Evolutionary conservation across 164 flowering plant genomes (phyloP).

Genomic region (Berberis thunbergii): DNA sequence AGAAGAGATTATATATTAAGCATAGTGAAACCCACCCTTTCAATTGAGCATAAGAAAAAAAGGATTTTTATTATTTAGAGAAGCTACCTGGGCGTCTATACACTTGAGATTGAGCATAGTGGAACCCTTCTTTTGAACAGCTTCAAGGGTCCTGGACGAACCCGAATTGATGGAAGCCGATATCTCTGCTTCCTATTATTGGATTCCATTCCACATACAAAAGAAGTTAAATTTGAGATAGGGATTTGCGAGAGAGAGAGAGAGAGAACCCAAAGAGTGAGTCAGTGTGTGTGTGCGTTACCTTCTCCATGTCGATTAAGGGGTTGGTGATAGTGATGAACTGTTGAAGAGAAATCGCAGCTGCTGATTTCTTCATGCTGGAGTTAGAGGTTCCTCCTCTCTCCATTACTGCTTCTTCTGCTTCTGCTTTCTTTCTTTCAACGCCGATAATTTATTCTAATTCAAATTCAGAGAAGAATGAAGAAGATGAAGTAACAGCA

Average conservation of each 20-base stretch:
- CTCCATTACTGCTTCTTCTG: no score
- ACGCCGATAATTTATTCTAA: no score
- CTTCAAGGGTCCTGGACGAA: slow-evolving; percentile 54
- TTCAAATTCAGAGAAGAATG: no score
- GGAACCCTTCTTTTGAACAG: slow-evolving; percentile 77
- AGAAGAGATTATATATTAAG: not conserved
- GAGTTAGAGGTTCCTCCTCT: no score
- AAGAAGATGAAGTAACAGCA: no score
- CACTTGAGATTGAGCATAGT: slow-evolving; percentile 88
- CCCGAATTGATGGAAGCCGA: slow-evolving; percentile 62
- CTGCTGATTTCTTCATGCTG: no score
- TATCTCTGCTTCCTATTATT: slow-evolving; percentile 83
- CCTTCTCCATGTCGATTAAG: slow-evolving; percentile 75
- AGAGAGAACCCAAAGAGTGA: slow-evolving; percentile 5
- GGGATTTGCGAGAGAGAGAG: not conserved
- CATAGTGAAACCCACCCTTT: not conserved
- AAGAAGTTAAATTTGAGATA: not conserved
- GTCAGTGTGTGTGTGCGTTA: slow-evolving; percentile 1
- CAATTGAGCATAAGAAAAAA: slow-evolving; percentile 7
- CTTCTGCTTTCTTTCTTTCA: no score
- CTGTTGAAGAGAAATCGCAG: no score
- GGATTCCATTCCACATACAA: not conserved
- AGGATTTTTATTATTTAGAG: not conserved
- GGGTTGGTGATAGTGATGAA: no score
- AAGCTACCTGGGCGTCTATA: slow-evolving; percentile 73